Evolutionary conservation across 805 yeast species (phyloP), one percentile per base, ranked within the genome.

Genomic region (Komagataella phaffii): DNA sequence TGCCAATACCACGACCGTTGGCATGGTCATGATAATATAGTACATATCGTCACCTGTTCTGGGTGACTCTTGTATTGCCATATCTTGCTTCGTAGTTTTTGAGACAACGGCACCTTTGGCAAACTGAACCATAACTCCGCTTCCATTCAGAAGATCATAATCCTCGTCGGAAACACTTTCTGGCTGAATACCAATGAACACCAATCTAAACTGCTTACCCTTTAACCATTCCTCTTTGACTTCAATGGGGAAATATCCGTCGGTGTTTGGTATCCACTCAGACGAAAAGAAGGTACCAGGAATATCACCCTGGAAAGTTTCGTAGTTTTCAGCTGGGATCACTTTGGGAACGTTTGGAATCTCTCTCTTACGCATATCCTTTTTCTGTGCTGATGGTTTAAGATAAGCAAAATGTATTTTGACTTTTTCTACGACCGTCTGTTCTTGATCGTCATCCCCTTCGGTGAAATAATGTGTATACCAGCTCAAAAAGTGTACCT

Each of bases 401-500:
- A 85, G 75, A 57, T 77, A 80, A 2, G 85, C 80, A 53, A 83
- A 71, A 63, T 85, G 93, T 40, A 87, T 57, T 58, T 77, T 77
- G 7, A 86, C 89, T 24, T 79, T 76, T 48, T 77, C 69, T 21
- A 78, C 85, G 3, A 30, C 40, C 12, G n/a, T 30, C 10, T 30
- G 40, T 14, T 30, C n/a, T 30, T 30, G 40, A 5, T 14, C 40
- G 12, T 30, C 40, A 30, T 30, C 40, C 3, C 40, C 40, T 2
- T 69, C 75, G 49, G 75, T 72, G 59, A 87, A 88, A 62, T 69
- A 83, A 49, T 75, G 72, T 2, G 91, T 74, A 66, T 71, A 88
- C 96, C 96, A 88, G 7, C 91, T 81, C 50, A 86, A 65, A 60
- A 89, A 88, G 59, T 86, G 85, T 0, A 86, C 77, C 51, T 74